Evolutionary conservation across 2,329 filamentous ascomycete genomes (phyloP), one percentile per base, ranked within the genome.

Genomic region (Sarocladiaceae sp.): DNA sequence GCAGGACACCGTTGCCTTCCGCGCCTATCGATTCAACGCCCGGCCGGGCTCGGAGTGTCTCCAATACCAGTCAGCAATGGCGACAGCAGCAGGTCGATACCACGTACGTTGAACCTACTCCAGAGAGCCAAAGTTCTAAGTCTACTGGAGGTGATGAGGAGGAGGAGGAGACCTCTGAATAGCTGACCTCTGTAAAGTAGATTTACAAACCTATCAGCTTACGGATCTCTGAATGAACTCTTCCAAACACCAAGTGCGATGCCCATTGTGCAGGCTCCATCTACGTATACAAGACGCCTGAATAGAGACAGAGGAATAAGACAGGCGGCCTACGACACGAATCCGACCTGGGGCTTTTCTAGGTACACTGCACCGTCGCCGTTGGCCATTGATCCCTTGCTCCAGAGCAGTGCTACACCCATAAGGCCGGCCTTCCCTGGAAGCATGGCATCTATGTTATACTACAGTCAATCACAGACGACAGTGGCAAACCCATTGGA

Each of bases 51-150:
- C n/a, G n/a, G n/a, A n/a, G n/a, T n/a, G n/a, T n/a, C n/a, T n/a
- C 34, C 34, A 19, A 39, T 11, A 39, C 16, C 12, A 21, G 18
- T 6, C 23, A 15, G n/a, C 37, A 41, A 10, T n/a, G 37, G 23
- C 37, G 26, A 29, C 9, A 29, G 13, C 26, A 29, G 26, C 9
- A 29, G 7, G 26, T 27, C 7, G n/a, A 27, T 27, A 29, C 4
- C 21, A 41, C 37, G 37, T 41, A 41, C 24, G 37, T 41, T 27
- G 24, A 41, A 41, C n/a, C 7, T 29, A 9, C 23, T 11, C 29
- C 15, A 15, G 6, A 6, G n/a, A n/a, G n/a, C n/a, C n/a, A n/a
- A n/a, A 41, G 37, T 24, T 23, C 37, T 41, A 24, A 29, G 9
- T 41, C 37, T 11, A 6, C 12, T 15, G 4, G n/a, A 19, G 15